A percentile compares a stretch with the other conserved stretches of the same genome.
Conservation (phyloP, 768 basidiomycete species). For the Sarcodon aspratus region DNA sequence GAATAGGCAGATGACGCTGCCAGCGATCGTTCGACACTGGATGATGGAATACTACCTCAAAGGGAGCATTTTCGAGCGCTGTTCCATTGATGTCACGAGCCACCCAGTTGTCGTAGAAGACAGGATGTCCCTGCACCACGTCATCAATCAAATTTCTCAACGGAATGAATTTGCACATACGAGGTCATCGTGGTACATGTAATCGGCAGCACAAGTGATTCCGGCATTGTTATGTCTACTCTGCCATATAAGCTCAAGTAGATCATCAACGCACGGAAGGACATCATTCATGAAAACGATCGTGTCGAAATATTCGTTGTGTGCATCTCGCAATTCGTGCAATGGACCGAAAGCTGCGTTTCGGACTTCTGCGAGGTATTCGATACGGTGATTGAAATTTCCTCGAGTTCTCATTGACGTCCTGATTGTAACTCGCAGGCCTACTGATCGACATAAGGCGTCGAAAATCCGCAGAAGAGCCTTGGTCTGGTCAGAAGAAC, state of each 20-base stretch:
- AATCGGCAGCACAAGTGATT: conserved; percentile 96
- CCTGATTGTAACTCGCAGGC: conserved; percentile 87
- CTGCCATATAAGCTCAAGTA: conserved; percentile 97
- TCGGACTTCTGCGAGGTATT: conserved; percentile 99
- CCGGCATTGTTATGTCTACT: conserved; percentile 88
- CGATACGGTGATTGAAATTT: conserved; percentile 97
- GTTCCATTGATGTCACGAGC: conserved; percentile 98
- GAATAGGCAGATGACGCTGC: conserved; percentile 86
- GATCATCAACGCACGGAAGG: conserved; percentile 93
- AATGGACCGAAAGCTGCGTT: conserved; percentile 95
- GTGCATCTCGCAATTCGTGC: conserved; percentile 83
- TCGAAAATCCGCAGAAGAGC: conserved; percentile 93
- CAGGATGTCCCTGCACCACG: conserved; percentile 52
- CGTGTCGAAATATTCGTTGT: conserved; percentile 91
- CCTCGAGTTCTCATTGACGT: conserved; percentile 89
- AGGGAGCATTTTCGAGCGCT: conserved; percentile 94
- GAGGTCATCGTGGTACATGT: conserved; percentile 98
- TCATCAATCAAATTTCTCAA: neutral
- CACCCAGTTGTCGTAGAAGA: conserved; percentile 99
- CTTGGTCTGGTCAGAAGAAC: conserved; percentile 98
- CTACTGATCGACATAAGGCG: conserved; percentile 80
- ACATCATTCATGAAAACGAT: conserved; percentile 99
- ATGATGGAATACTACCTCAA: conserved; percentile 90
- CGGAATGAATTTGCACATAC: conserved; percentile 25
- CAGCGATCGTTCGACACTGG: conserved; percentile 65